A percentile compares a stretch with the other conserved stretches of the same genome.
Conservation (phyloP, 2,329 filamentous ascomycete genomes). For the Ambrosiella cleistominuta region DNA sequence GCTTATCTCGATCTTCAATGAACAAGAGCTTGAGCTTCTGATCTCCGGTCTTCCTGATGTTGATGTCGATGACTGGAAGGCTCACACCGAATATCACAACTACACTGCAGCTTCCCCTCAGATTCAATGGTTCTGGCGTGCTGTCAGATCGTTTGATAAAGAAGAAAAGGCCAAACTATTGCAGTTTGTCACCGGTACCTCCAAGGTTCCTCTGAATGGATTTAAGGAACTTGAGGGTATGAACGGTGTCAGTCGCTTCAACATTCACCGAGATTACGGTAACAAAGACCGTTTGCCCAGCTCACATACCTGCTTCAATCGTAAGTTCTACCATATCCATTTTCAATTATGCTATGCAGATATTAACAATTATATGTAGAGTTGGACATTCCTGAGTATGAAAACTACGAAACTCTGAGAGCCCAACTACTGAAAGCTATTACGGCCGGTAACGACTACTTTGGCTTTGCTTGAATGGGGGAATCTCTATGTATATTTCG, state of each 20-base stretch:
- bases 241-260: conserved; percentile 96
- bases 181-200: conserved; percentile 95
- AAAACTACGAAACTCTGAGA: conserved; percentile 80
- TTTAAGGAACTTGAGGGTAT: conserved; percentile 99
- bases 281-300: conserved; percentile 90
- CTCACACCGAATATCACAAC: conserved; percentile 96
- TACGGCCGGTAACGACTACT: conserved; percentile 93
- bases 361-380: conserved; percentile 34
- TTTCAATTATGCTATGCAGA: background rate
- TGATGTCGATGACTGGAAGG: conserved; percentile 97
- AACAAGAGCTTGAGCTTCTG: conserved; percentile 88
- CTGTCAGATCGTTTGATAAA: conserved; percentile 92
- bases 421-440: conserved; percentile 86
- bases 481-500: background rate
- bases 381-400: conserved; percentile 95
- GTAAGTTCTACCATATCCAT: conserved; percentile 39
- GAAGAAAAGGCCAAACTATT: conserved; percentile 94
- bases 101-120: conserved; percentile 88
- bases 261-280: conserved; percentile 95
- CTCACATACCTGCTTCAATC: conserved; percentile 98
- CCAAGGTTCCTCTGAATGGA: conserved; percentile 92
- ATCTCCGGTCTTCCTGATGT: conserved; percentile 96
- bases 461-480: conserved; percentile 68
- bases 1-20: conserved; percentile 91
- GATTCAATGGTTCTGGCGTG: conserved; percentile 99